phyloP scores from a whole-genome alignment of 768 basidiomycete genomes.

The Hericium erinaceus region DNA sequence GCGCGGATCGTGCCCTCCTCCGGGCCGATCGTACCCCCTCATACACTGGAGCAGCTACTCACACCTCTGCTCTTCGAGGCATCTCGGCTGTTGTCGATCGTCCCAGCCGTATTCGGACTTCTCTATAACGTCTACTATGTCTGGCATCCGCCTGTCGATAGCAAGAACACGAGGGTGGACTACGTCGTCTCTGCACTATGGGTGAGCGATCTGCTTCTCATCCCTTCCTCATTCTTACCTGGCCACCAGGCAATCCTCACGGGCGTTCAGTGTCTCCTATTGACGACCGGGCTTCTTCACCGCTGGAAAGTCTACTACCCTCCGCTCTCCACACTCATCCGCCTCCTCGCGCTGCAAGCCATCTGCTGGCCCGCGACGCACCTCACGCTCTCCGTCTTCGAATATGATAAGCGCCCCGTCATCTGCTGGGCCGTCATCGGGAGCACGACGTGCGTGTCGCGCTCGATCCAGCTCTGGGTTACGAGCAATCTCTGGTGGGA shows the following conservation, averaged over 20 bases:
- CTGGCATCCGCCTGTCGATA: slow-evolving; percentile 33
- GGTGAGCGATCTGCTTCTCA: slow-evolving; percentile 33
- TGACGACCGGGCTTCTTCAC: slow-evolving; percentile 82
- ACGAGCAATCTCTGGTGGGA: slow-evolving; percentile 66
- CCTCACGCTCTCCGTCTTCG: slow-evolving; percentile 68
- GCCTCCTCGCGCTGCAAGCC: slow-evolving; percentile 85
- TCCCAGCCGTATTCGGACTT: slow-evolving; percentile 62
- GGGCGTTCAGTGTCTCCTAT: slow-evolving; percentile 78
- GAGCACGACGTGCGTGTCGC: slow-evolving; percentile 76
- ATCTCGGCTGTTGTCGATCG: slow-evolving; percentile 60
- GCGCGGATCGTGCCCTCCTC: slow-evolving; percentile 49
- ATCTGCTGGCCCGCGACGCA: slow-evolving; percentile 97
- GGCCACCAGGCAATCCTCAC: slow-evolving; percentile 67
- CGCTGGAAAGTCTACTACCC: slow-evolving; percentile 92
- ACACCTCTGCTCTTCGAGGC: slow-evolving; percentile 61
- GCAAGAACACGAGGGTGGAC: slow-evolving; percentile 39
- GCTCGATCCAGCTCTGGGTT: slow-evolving; percentile 90
- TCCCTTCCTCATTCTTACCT: not conserved
- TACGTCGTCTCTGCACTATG: slow-evolving; percentile 62
- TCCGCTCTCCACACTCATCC: slow-evolving; percentile 78
- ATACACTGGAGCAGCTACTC: slow-evolving; percentile 33
- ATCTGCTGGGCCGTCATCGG: slow-evolving; percentile 86
- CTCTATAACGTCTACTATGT: slow-evolving; percentile 52
- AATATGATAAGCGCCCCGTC: slow-evolving; percentile 63
- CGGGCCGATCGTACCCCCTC: slow-evolving; percentile 40